Percentiles rank a stretch among this genome's conserved stretches.
phyloP scores from a whole-genome alignment of 257 asterid species.

The Solanum sejunctum region DNA sequence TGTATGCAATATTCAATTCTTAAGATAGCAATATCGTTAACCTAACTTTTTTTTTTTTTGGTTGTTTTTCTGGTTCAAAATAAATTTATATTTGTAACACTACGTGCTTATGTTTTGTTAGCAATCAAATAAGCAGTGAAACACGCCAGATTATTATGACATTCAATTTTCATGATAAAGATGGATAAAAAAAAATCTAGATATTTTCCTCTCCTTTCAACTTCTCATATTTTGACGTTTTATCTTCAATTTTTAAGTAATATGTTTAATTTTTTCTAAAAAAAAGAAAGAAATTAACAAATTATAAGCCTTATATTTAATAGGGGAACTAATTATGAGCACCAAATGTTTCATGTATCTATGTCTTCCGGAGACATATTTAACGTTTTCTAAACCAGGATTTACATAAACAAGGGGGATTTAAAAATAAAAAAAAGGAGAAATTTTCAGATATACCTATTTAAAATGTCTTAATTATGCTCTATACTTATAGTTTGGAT shows the following conservation, averaged over 20 bases:
- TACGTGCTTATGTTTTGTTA: background rate
- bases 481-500: no score
- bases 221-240: background rate
- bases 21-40: background rate
- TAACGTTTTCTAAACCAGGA: background rate
- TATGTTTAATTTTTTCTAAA: background rate
- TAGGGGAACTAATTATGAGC: background rate
- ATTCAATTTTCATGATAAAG: background rate
- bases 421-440: no score
- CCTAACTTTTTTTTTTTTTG: background rate
- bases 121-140: background rate
- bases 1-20: background rate
- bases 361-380: no score
- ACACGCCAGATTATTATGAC: background rate
- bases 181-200: background rate
- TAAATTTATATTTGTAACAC: background rate
- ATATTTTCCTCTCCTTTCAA: background rate
- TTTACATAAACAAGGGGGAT: background rate
- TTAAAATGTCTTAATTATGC: no score
- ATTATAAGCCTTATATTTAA: background rate
- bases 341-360: background rate
- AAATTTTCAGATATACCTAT: no score
- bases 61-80: background rate
- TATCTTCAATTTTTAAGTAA: background rate
- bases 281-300: background rate